Evolutionary conservation across 164 flowering plant genomes (phyloP), one percentile per base, ranked within the genome.

Genomic region (Stephania yunnanensis): DNA sequence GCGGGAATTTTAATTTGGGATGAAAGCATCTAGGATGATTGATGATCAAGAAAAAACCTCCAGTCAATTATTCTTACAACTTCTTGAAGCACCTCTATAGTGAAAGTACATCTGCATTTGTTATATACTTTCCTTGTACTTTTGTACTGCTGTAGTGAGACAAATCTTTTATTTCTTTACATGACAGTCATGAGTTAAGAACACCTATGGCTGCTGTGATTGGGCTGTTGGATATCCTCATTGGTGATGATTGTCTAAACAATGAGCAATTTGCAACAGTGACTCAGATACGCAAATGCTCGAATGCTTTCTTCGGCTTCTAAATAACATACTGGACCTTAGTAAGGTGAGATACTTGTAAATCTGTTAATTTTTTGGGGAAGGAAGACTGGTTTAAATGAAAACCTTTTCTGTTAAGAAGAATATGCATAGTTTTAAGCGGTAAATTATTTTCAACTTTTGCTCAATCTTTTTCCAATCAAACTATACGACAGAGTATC

Each of bases 151-250:
- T 74, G 8, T 9, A 66, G 55, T 20, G 50, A 69, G 71, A 22
- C 72, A 71, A 78, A 36, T 69, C 29, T 66, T 30, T 15, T 69
- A 25, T 68, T 68, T 68, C 12, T 52, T n/a, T 79, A 74, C 36
- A 44, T 82, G 78, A 68, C 91, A 92, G 99, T 82, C 99, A 95
- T 78, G 99, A 95, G 80, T 81, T 95, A 79, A 85, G 99, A 80
- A 95, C 99, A 69, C 99, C 99, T 69, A 95, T 95, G 99, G 98
- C 99, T 83, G 99, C 97, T 71, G 97, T 95, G 66, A 92, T 95
- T 76, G 99, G 99, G 52, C 78, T 95, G 86, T 85, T 95, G 81
- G 99, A 95, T 82, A 95, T 95, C 79, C 97, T 95, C 53, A 89
- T 92, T 42, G 81, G 88, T 78, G 99, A 95, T 78, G 90, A 91